Percentiles rank a stretch among this genome's conserved stretches.
These are phyloP conservation scores for Saccharomycopsis lassenensis DNA, from an alignment of 805 yeast genomes.

Conservation along the genomic window DNA sequence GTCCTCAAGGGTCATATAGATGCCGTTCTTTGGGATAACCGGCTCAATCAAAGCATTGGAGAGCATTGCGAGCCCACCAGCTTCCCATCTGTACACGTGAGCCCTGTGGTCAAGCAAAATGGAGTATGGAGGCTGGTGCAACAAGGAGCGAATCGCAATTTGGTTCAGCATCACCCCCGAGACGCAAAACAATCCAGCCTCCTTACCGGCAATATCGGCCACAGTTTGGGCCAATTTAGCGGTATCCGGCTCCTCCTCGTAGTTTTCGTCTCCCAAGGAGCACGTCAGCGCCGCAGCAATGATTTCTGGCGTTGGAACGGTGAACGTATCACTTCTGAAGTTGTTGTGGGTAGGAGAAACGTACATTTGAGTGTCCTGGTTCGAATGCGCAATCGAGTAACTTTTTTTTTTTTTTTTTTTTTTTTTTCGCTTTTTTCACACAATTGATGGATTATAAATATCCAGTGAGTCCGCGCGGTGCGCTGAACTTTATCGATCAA, in stretches of 20 bases:
- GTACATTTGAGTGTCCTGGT: too few species aligned
- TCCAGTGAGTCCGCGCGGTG: too few species aligned
- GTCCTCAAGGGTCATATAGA: constrained; percentile 72
- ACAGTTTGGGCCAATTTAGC: constrained; percentile 50
- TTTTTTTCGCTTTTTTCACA: too few species aligned
- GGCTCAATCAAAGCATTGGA: constrained; percentile 90
- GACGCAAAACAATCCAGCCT: constrained; percentile 71
- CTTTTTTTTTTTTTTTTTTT: too few species aligned
- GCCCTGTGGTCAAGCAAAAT: constrained; percentile 78
- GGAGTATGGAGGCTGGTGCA: constrained; percentile 77
- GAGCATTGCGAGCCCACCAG: constrained; percentile 82
- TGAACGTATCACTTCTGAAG: constrained; percentile 76
- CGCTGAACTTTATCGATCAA: too few species aligned
- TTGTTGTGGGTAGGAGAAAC: constrained; percentile 29
- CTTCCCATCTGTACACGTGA: constrained; percentile 76
- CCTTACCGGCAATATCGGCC: constrained; percentile 63
- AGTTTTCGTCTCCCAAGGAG: constrained; percentile 81
- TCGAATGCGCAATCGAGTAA: too few species aligned
- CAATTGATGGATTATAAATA: too few species aligned
- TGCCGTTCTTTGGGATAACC: constrained; percentile 66
- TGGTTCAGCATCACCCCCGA: constrained; percentile 91
- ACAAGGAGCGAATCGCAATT: constrained; percentile 64
- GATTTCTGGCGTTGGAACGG: constrained; percentile 75
- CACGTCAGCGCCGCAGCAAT: constrained; percentile 44
- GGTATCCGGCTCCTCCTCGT: constrained; percentile 71